Evolutionary conservation across 2,329 filamentous ascomycete genomes (phyloP), one percentile per base, ranked within the genome.

Genomic region (Coleophoma crateriformis): DNA sequence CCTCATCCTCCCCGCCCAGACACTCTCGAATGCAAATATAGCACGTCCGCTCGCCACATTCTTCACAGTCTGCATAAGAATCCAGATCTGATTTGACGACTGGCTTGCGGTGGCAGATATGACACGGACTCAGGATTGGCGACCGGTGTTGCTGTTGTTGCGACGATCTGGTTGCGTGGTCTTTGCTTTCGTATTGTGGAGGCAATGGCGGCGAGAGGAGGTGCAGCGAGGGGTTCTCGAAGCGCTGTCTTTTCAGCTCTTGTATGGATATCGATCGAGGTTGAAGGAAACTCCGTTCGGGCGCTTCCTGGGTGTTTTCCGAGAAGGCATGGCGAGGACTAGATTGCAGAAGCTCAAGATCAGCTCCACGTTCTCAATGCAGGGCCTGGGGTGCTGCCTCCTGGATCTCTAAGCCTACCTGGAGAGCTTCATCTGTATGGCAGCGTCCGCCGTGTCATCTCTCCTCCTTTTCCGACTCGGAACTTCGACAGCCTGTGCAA

Each of bases 21-120:
- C 85, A 88, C 56, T 80, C 71, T 22, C 85, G 70, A 41, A 86
- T 77, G 62, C 85, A 88, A n/a, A 88, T 73, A 60, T 78, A 87
- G 62, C 85, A 88, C 0, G 84, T 79, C 39, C 82, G 73, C 54
- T 77, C 70, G 10, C 74, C 71, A 61, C 85, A 88, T 13, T 78
- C 75, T 56, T 78, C 69, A 63, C 85, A 88, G 58, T 81, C 73
- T 43, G 81, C 77, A 61, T 82, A 87, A 10, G 78, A 79, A 63
- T 86, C 82, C 33, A 88, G 73, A 50, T 88, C 82, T 6, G 74
- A 75, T 62, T 79, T 85, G 57, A 81, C 81, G 47, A 75, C 83
- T 1, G 85, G 85, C 48, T 77, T 77, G 39, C 82, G 77, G 58
- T 78, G 77, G 71, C 85, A 88, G 54, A 87, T 79, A 67, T 87